Base-by-base conservation (phyloP, 192 early-diverging fungal genomes). In the Helicostylum pulchrum region DNA sequence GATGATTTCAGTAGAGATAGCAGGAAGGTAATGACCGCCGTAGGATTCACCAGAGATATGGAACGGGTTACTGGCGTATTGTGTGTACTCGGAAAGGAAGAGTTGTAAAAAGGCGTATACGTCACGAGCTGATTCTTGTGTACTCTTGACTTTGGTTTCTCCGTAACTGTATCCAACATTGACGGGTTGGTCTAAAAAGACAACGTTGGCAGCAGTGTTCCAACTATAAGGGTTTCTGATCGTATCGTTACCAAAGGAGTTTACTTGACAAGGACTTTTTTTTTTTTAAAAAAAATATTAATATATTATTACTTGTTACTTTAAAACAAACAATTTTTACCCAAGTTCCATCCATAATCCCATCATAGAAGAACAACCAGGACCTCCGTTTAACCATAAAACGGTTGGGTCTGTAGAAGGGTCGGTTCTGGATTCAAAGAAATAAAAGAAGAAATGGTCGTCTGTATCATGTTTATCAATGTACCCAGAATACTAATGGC, bases 381-480 rank as follows among this genome's bases (percentile, higher is more conserved):
- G 92, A 5, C 92, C 92, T 36, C 92, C 92, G 58, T 92, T 94
- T 62, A 94, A 74, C 85, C 88, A 91, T 50, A 93, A 74, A 1
- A 88, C 66, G 21, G 89, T 71, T 4, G 96, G 96, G 64, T 94
- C 95, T 23, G 74, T 80, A 64, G 74, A 65, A 15, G 88, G 87
- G 51, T 83, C 76, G 63, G 82, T 81, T 65, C 92, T 90, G 6
- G 91, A 90, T 75, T 96, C 95, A 76, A 99, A 98, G 84, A 99
- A 98, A 91, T 92, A 95, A 75, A 93, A 95, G 81, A 93, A 94
- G 69, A 93, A 94, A 75, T 95, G 91, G 43, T 89, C 83, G 59
- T 88, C 82, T n/a, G 70, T 74, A 39, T 75, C 86, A 8, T 77
- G 78, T 31, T 67, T 72, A 63, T 90, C 87, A 26, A 93, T 74